Evolutionary conservation across 768 basidiomycete genomes (phyloP).

Genomic region (Lepiota venenata): DNA sequence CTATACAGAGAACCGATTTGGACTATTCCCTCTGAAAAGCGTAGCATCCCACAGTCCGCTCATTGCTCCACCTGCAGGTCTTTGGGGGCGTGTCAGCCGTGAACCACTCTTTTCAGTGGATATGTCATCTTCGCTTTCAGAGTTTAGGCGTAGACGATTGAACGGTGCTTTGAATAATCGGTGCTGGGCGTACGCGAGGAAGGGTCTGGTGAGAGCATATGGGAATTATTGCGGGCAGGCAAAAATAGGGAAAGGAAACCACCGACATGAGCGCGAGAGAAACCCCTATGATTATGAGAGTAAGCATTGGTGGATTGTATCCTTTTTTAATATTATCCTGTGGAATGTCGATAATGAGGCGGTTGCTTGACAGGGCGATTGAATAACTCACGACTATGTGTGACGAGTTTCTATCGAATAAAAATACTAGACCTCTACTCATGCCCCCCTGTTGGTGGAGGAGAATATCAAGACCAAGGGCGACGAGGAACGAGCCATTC

Average conservation of each 20-base stretch:
- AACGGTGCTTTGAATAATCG: slow-evolving; percentile 49
- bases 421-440: slow-evolving; percentile 58
- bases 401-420: slow-evolving; percentile 59
- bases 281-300: slow-evolving; percentile 46
- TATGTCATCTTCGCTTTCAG: neutral
- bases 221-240: neutral
- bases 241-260: neutral
- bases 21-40: slow-evolving; percentile 14
- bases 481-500: slow-evolving; percentile 56
- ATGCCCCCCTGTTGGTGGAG: slow-evolving; percentile 58
- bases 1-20: slow-evolving; percentile 27
- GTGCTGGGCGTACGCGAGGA: slow-evolving; percentile 53
- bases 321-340: slow-evolving; percentile 46
- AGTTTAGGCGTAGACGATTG: slow-evolving; percentile 20
- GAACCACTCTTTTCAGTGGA: slow-evolving; percentile 9
- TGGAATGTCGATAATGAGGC: neutral
- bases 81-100: slow-evolving; percentile 15
- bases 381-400: slow-evolving; percentile 45
- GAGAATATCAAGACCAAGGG: slow-evolving; percentile 53
- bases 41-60: slow-evolving; percentile 23
- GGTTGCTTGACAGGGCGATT: slow-evolving; percentile 1
- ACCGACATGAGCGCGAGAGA: slow-evolving; percentile 58
- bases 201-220: slow-evolving; percentile 34
- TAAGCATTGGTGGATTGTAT: slow-evolving; percentile 48
- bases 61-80: slow-evolving; percentile 19